A percentile compares a stretch with the other conserved stretches of the same genome.
Evolutionary conservation across 2,329 filamentous ascomycete genomes (phyloP).

Genomic region (Trichophyton simii): DNA sequence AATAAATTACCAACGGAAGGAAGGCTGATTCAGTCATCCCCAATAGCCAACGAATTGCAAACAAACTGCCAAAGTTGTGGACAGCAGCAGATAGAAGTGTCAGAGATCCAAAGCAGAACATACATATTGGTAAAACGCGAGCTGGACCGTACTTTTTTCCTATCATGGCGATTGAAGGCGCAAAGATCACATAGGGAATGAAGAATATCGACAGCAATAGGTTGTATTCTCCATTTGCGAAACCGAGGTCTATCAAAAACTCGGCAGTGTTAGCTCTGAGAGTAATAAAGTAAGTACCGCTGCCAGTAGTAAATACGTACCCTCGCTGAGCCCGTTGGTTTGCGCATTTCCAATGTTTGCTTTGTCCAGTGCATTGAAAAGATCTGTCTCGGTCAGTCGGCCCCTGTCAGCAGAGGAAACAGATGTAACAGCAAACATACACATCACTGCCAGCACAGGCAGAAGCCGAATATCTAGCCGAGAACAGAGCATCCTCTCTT

Average conservation of each 20-base stretch:
- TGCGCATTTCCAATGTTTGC: conserved; percentile 45
- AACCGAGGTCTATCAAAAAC: conserved; percentile 35
- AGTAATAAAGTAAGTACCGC: neutral
- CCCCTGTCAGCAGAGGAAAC: neutral
- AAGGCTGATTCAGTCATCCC: conserved; percentile 57
- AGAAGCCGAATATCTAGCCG: conserved; percentile 42
- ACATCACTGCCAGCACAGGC: conserved; percentile 49
- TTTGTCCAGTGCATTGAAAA: conserved; percentile 44
- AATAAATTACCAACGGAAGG: conserved; percentile 57
- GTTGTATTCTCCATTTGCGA: conserved; percentile 55
- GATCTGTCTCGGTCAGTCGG: conserved; percentile 27
- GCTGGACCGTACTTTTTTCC: conserved; percentile 57
- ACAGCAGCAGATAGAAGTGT: conserved; percentile 48
- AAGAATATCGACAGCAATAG: conserved; percentile 60
- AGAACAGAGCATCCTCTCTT: conserved; percentile 39
- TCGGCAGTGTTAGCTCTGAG: neutral
- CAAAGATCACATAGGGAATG: conserved; percentile 59
- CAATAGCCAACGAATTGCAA: conserved; percentile 57
- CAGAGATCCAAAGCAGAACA: conserved; percentile 55
- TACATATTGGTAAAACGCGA: conserved; percentile 52
- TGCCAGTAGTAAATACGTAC: conserved; percentile 15
- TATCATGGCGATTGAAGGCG: conserved; percentile 51
- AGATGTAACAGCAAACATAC: conserved; percentile 17
- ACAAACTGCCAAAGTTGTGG: conserved; percentile 51
- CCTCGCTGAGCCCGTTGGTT: conserved; percentile 38